Conservation (phyloP, 257 asterid genomes). For the Penstemon eatonii region DNA sequence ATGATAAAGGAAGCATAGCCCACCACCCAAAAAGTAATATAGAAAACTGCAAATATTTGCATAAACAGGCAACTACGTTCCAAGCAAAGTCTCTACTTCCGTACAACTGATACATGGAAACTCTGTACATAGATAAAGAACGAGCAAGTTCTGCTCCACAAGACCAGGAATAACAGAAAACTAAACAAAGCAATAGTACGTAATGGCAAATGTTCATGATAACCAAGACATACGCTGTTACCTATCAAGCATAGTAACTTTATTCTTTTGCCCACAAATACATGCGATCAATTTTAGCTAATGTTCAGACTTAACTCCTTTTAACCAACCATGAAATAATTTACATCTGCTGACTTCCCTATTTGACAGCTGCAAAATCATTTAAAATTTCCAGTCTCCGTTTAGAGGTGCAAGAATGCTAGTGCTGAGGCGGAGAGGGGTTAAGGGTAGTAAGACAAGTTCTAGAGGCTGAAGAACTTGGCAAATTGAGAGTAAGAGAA, state of each 20-base stretch:
- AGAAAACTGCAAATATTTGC: conserved; percentile 9
- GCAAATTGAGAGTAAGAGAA: conserved; percentile 7
- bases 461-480: conserved; percentile 3
- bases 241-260: too few relatives aligned
- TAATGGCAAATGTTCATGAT: too few relatives aligned
- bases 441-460: conserved; percentile 9
- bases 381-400: not conserved
- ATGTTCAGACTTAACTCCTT: conserved; percentile 9
- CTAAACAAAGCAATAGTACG: too few relatives aligned
- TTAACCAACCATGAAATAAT: conserved; percentile 4
- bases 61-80: not conserved
- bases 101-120: too few relatives aligned
- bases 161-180: too few relatives aligned
- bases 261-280: not conserved
- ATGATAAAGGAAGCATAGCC: conserved; percentile 15
- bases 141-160: too few relatives aligned
- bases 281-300: conserved; percentile 16
- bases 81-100: too few relatives aligned
- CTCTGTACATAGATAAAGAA: too few relatives aligned
- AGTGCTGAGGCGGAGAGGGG: conserved; percentile 11
- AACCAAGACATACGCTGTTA: too few relatives aligned
- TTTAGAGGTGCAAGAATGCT: conserved; percentile 11
- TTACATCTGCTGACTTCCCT: not conserved
- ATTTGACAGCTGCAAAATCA: conserved; percentile 3
- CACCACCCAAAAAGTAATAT: conserved; percentile 14